Evolutionary conservation across 1,139 yeast species (phyloP).

Genomic region (Protomyces inundatus): DNA sequence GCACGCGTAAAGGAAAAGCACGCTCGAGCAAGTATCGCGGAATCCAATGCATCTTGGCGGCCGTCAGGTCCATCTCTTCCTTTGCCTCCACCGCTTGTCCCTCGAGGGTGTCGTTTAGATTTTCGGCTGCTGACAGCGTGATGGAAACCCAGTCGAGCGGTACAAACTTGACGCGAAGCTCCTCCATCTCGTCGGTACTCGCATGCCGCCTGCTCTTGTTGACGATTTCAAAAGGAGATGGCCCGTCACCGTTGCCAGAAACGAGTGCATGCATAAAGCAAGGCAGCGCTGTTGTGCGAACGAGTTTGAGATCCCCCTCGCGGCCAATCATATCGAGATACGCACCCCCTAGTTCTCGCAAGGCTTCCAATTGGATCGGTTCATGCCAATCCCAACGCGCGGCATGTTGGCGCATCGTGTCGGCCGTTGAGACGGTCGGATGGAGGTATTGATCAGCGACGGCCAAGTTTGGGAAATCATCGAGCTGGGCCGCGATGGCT

Average conservation of each 20-base stretch:
- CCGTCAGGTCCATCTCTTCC: slow-evolving; percentile 1
- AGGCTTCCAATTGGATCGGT: not conserved
- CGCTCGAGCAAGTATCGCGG: not conserved
- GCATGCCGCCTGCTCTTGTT: not conserved
- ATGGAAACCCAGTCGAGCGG: not conserved
- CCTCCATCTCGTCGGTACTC: not conserved
- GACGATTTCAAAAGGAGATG: not conserved
- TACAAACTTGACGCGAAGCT: slow-evolving; percentile 2
- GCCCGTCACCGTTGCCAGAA: not conserved
- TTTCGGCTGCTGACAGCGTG: not conserved
- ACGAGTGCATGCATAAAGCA: not conserved
- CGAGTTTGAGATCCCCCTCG: slow-evolving; percentile 8
- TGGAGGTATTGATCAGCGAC: slow-evolving; percentile 24
- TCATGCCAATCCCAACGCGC: slow-evolving; percentile 9
- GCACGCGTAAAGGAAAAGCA: not conserved
- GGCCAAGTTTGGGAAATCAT: slow-evolving; percentile 28
- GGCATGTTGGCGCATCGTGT: not conserved
- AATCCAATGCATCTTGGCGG: not conserved
- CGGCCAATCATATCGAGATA: slow-evolving; percentile 8
- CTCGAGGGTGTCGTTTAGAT: not conserved
- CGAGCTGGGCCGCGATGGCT: slow-evolving; percentile 9
- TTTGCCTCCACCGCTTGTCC: not conserved
- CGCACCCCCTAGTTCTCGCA: not conserved
- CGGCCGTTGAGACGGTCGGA: slow-evolving; percentile 27
- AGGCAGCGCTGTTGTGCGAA: slow-evolving; percentile 21